Evolutionary conservation across 495 filamentous ascomycete genomes (phyloP).

Genomic region (Penicillium bialowiezense): DNA sequence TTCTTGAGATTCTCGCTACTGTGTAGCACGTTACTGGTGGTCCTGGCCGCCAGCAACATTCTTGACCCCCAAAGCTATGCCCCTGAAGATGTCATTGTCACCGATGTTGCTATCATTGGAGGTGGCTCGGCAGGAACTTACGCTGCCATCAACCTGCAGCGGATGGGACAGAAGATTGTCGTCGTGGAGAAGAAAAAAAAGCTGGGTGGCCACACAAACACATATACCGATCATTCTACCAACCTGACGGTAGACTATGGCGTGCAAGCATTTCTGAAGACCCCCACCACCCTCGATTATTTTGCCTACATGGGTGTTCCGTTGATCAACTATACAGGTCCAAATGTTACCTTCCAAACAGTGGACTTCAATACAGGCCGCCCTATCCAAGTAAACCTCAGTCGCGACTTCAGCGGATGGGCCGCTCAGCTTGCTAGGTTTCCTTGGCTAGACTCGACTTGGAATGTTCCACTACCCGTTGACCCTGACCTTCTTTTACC

Average conservation of each 20-base stretch:
- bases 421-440: constrained; percentile 37
- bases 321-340: constrained; percentile 4
- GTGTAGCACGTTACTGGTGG: not conserved
- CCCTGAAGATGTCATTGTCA: constrained; percentile 5
- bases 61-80: constrained; percentile 3
- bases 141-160: constrained; percentile 42
- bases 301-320: constrained; percentile 31
- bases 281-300: constrained; percentile 30
- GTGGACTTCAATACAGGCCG: constrained; percentile 13
- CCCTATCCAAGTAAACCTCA: constrained; percentile 14
- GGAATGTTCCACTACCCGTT: constrained; percentile 43
- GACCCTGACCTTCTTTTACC: constrained; percentile 47
- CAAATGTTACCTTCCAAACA: not conserved
- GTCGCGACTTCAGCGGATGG: constrained; percentile 22
- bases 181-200: constrained; percentile 39
- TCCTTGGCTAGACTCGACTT: constrained; percentile 37
- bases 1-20: not conserved
- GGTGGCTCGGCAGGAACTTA: constrained; percentile 49
- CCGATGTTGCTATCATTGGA: constrained; percentile 46
- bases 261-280: constrained; percentile 37
- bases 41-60: not conserved
- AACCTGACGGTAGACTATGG: constrained; percentile 41
- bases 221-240: constrained; percentile 38
- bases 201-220: constrained; percentile 44
- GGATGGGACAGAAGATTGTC: constrained; percentile 38